Conservation (phyloP, 345 rosid species). For the Rubroshorea leprosula region DNA sequence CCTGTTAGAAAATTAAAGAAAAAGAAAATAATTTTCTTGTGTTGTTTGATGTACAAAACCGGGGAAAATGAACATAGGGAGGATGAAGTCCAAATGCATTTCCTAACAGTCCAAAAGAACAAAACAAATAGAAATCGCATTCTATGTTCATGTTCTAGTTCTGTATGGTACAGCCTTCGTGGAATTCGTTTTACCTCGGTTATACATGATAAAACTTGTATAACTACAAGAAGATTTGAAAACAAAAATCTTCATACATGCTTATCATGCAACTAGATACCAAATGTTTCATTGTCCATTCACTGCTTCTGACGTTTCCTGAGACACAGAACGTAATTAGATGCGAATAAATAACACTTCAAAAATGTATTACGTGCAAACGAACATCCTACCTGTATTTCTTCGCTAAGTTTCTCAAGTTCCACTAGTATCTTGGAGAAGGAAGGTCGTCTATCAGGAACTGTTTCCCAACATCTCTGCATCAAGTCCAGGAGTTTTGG, state of each 20-base stretch:
- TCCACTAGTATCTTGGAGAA: constrained; percentile 47
- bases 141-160: not conserved
- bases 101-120: too few relatives aligned
- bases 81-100: too few relatives aligned
- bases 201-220: constrained; percentile 18
- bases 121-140: not conserved
- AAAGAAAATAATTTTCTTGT: too few relatives aligned
- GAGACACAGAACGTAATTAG: constrained; percentile 13
- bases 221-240: constrained; percentile 11
- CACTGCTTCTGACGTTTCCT: constrained; percentile 32
- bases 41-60: too few relatives aligned
- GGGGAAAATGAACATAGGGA: too few relatives aligned
- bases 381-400: constrained; percentile 38
- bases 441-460: constrained; percentile 45
- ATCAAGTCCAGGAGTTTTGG: constrained; percentile 50
- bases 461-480: constrained; percentile 71
- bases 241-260: constrained; percentile 17
- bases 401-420: constrained; percentile 43
- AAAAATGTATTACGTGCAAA: not conserved
- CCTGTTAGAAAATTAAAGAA: too few relatives aligned
- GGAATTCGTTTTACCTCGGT: constrained; percentile 14
- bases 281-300: constrained; percentile 27
- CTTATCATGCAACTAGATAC: constrained; percentile 5
- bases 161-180: constrained; percentile 5
- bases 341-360: not conserved